A percentile compares a stretch with the other conserved stretches of the same genome.
Evolutionary conservation across 228 moss, liverwort and hornwort genomes (phyloP).

Genomic region (Sphagnum magellanicum): DNA sequence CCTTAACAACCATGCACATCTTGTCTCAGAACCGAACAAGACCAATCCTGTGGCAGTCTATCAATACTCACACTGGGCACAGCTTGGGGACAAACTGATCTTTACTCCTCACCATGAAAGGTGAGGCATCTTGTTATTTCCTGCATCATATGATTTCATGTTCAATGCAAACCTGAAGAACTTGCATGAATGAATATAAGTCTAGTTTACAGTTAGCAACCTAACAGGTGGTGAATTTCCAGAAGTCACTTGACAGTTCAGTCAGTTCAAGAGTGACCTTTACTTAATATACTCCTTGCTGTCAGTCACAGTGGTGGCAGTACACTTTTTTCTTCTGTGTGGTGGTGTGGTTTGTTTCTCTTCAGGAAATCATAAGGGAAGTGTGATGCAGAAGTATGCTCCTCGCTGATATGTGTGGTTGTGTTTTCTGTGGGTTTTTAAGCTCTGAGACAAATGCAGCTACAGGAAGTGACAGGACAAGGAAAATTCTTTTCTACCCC

Average conservation of each 20-base stretch:
- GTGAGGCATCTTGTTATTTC: constrained; percentile 11
- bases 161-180: too few species aligned
- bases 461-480: neutral
- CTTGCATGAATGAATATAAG: too few species aligned
- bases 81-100: constrained; percentile 56
- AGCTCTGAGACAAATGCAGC: neutral
- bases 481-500: constrained; percentile 65
- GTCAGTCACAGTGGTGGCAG: too few species aligned
- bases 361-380: too few species aligned
- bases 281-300: too few species aligned
- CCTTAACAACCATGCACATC: constrained; percentile 60
- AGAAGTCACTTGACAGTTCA: too few species aligned
- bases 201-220: too few species aligned
- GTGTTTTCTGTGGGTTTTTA: neutral
- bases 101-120: constrained; percentile 56
- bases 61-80: constrained; percentile 82
- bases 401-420: neutral
- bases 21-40: constrained; percentile 59
- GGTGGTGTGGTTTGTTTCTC: too few species aligned
- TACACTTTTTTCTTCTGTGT: too few species aligned
- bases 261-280: too few species aligned
- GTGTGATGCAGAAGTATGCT: too few species aligned
- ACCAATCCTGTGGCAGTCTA: constrained; percentile 49
- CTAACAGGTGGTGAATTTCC: too few species aligned
- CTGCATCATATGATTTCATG: neutral